phyloP scores from a whole-genome alignment of 805 yeast species.

The Candida germanica region DNA sequence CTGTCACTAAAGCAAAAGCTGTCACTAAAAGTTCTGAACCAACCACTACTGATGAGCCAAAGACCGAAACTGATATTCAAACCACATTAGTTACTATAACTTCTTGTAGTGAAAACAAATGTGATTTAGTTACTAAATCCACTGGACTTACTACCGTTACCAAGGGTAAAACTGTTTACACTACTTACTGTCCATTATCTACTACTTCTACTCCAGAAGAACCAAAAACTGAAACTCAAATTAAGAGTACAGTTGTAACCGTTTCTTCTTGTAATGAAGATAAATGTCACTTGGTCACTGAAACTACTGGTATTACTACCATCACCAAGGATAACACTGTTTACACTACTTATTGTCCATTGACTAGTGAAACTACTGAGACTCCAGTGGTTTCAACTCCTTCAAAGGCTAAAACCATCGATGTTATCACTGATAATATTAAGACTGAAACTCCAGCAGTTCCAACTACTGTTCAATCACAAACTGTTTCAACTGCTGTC shows the following conservation, averaged over 20 bases:
- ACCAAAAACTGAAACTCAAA: slow-evolving; percentile 5
- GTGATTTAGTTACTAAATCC: slow-evolving; percentile 27
- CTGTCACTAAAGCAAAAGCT: slow-evolving; percentile 1
- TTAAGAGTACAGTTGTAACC: slow-evolving; percentile 28
- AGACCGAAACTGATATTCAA: slow-evolving; percentile 17
- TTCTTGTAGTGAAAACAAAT: slow-evolving; percentile 34
- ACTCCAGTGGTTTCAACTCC: slow-evolving; percentile 14
- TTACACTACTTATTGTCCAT: slow-evolving; percentile 21
- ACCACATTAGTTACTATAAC: slow-evolving; percentile 35
- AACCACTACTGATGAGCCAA: slow-evolving; percentile 6
- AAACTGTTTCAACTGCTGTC: slow-evolving; percentile 12
- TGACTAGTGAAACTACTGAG: slow-evolving; percentile 6
- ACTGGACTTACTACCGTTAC: slow-evolving; percentile 29
- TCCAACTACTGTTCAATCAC: slow-evolving; percentile 13
- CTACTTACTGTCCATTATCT: slow-evolving; percentile 21
- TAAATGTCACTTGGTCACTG: slow-evolving; percentile 25
- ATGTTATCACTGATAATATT: slow-evolving; percentile 43
- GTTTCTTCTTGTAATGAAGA: slow-evolving; percentile 36
- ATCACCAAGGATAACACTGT: slow-evolving; percentile 25
- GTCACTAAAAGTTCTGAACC: slow-evolving; percentile 8
- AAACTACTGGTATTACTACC: slow-evolving; percentile 31
- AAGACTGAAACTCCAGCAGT: slow-evolving; percentile 28
- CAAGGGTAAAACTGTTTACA: slow-evolving; percentile 18
- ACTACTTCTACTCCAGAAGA: background rate
- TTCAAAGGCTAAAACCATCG: slow-evolving; percentile 15